Base-by-base conservation (phyloP, 257 asterid species). In the Plantago major region DNA sequence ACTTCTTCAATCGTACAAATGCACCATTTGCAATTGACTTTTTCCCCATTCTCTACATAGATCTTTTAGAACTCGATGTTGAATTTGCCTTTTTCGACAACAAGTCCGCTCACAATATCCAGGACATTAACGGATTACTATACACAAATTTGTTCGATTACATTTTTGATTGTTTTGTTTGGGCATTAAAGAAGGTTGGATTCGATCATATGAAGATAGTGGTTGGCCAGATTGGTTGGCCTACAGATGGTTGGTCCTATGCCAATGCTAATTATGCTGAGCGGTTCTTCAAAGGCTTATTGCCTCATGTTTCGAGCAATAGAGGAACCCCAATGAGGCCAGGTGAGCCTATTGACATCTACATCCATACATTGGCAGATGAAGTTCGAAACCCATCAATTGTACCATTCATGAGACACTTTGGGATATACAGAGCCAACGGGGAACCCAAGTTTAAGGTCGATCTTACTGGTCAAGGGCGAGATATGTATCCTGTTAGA, bases 381-480 rank as follows among this genome's bases (percentile, higher is more conserved):
- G 84, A 82, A 48, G 58, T 68, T 22, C 10, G 5, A 30, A 3
- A 0, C 33, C 58, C 53, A 0, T 13, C 13, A 3, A 0, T 0
- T 0, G 42, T 49, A 28, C 11, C 74, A 3, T 69, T 49, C 61
- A 42, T 65, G 2, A 64, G 83, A 38, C 89, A 82, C 9, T 67
- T 72, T 74, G 89, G 85, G 1, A 71, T 81, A 50, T 81, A 78
- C 68, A 19, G 55, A 33, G 42, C 69, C 11, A 73, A 82, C 9
- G 89, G 86, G 18, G 12, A 44, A 30, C 89, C 85, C 2, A 82
- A 82, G 61, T 82, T 50, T 71, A 69, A 67, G 73, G 70, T 79
- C 18, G 86, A 79, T 57, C 67, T 79, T 7, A 12, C 76, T 4
- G 80, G 85, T 7, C 72, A 72, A 40, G 83, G 82, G 1, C 74